These are phyloP conservation scores for Lonicera japonica DNA, from an alignment of 129 eudicot genomes.

Conservation along the genomic window DNA sequence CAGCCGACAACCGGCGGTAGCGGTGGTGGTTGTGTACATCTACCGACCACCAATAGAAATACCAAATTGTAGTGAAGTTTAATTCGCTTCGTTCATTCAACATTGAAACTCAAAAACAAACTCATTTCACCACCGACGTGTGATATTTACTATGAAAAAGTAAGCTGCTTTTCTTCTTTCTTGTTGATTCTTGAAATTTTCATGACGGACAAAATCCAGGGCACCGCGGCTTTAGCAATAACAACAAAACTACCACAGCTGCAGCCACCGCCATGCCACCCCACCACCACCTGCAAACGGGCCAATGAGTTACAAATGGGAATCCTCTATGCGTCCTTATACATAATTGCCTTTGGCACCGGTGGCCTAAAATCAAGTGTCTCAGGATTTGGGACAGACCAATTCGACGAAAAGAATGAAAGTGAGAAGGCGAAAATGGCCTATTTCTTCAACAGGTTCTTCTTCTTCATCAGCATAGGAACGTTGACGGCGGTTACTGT, in stretches of 20 bases:
- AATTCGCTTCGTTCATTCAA: too few species aligned
- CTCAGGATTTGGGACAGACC: conserved; percentile 92
- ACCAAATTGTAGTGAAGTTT: too few species aligned
- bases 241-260: conserved; percentile 65
- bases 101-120: too few species aligned
- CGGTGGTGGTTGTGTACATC: too few species aligned
- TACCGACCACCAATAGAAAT: too few species aligned
- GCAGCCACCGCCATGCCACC: conserved; percentile 60
- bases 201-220: conserved; percentile 28
- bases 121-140: too few species aligned
- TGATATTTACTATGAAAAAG: too few species aligned
- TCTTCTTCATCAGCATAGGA: conserved; percentile 90
- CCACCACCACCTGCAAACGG: conserved; percentile 33
- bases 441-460: conserved; percentile 78
- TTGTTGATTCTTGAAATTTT: too few species aligned
- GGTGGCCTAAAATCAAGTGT: conserved; percentile 97
- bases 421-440: conserved; percentile 76
- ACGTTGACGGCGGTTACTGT: conserved; percentile 76
- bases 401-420: conserved; percentile 80
- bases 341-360: conserved; percentile 85
- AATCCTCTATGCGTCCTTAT: conserved; percentile 62
- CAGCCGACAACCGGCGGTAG: too few species aligned
- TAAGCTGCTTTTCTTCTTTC: too few species aligned
- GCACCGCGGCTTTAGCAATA: conserved; percentile 58
- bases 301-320: conserved; percentile 89